Percentiles rank a stretch among this genome's conserved stretches.
These are phyloP conservation scores for Solioccasus polychromus DNA, from an alignment of 768 basidiomycete species.

Conservation along the genomic window DNA sequence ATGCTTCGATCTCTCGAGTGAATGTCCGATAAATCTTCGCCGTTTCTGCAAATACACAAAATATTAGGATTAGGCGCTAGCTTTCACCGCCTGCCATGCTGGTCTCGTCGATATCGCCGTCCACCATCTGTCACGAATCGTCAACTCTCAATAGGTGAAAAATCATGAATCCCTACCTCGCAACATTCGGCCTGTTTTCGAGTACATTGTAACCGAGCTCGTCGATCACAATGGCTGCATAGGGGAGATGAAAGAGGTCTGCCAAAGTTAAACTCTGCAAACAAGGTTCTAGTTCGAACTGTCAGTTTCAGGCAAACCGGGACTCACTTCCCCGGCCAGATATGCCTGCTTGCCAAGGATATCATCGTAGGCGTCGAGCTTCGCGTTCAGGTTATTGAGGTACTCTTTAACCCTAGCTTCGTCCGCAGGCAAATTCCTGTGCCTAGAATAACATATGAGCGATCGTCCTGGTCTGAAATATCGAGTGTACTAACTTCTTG, in stretches of 20 bases:
- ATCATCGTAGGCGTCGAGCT: conserved; percentile 49
- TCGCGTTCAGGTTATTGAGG: conserved; percentile 29
- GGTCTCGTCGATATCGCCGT: conserved; percentile 43
- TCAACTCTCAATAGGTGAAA: neutral
- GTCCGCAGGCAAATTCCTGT: conserved; percentile 12
- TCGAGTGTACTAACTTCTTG: conserved; percentile 40
- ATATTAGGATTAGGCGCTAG: conserved; percentile 20
- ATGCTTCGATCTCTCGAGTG: too few relatives aligned
- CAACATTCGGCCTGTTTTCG: conserved; percentile 24
- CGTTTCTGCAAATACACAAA: neutral
- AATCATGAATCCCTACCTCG: conserved; percentile 16
- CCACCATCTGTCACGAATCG: conserved; percentile 44
- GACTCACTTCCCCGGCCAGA: conserved; percentile 52
- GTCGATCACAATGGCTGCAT: conserved; percentile 31
- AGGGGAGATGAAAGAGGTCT: conserved; percentile 46
- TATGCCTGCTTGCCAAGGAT: conserved; percentile 54
- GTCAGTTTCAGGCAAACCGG: neutral
- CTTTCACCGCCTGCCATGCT: conserved; percentile 47
- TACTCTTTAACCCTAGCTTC: conserved; percentile 23
- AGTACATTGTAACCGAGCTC: conserved; percentile 20
- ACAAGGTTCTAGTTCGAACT: neutral
- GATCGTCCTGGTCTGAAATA: neutral
- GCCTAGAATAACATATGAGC: conserved; percentile 10
- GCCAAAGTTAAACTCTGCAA: conserved; percentile 41
- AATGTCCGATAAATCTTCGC: too few relatives aligned